phyloP scores from a whole-genome alignment of 2,329 filamentous ascomycete genomes.

The Helotiales sp. region DNA sequence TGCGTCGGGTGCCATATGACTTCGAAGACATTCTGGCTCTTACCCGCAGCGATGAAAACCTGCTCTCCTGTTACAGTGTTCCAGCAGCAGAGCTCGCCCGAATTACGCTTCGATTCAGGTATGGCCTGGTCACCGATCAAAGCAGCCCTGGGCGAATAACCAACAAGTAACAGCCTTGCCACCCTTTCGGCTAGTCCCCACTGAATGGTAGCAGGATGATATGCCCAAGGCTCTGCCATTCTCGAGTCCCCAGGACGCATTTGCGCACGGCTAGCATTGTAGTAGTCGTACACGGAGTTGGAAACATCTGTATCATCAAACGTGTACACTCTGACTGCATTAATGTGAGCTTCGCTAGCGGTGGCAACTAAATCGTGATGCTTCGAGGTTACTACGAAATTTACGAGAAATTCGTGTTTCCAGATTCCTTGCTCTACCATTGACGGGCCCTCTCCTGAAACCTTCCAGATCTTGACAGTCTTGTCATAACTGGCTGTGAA shows the following conservation, averaged over 20 bases:
- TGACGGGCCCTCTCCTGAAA: slow-evolving; percentile 37
- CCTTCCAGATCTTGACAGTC: slow-evolving; percentile 60
- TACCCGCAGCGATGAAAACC: slow-evolving; percentile 50
- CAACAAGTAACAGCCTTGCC: slow-evolving; percentile 56
- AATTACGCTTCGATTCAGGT: slow-evolving; percentile 55
- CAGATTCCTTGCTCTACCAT: slow-evolving; percentile 53
- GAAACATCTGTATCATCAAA: slow-evolving; percentile 40
- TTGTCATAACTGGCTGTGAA: slow-evolving; percentile 64
- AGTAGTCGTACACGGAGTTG: slow-evolving; percentile 28
- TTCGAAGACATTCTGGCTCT: slow-evolving; percentile 63
- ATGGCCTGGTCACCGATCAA: slow-evolving; percentile 54
- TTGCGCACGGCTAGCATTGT: slow-evolving; percentile 28
- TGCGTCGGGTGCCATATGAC: slow-evolving; percentile 61
- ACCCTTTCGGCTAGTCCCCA: slow-evolving; percentile 53
- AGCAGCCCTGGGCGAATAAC: slow-evolving; percentile 60
- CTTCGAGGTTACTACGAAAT: slow-evolving; percentile 57
- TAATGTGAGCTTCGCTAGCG: slow-evolving; percentile 53
- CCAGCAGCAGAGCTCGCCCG: slow-evolving; percentile 62
- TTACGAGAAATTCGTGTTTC: slow-evolving; percentile 58
- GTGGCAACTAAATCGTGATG: slow-evolving; percentile 54
- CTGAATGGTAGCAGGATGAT: slow-evolving; percentile 62
- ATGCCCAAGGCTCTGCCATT: slow-evolving; percentile 52
- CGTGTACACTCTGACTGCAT: slow-evolving; percentile 59
- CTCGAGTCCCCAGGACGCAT: slow-evolving; percentile 26
- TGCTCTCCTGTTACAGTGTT: slow-evolving; percentile 43